A percentile compares a stretch with the other conserved stretches of the same genome.
Evolutionary conservation across 345 rosid species (phyloP).

Genomic region (Bruguiera gymnorhiza): DNA sequence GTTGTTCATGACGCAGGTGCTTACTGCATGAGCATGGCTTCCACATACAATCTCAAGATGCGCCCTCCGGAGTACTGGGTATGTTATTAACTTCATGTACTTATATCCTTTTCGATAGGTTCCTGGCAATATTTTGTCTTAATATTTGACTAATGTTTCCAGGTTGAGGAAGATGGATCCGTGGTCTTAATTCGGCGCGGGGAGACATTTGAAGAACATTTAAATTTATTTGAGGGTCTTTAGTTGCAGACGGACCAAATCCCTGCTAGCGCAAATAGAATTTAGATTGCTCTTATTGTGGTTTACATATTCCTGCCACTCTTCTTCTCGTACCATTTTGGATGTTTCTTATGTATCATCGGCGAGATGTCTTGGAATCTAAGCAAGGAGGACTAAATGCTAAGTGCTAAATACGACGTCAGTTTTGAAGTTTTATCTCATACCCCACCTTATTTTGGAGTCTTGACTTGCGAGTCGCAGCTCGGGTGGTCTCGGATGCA

Average conservation of each 20-base stretch:
- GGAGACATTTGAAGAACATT: slow-evolving; percentile 81
- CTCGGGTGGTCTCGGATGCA: not conserved
- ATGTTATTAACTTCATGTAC: slow-evolving; percentile 12
- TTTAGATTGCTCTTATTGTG: not conserved
- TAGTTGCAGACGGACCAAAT: slow-evolving; percentile 22
- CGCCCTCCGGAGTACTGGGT: slow-evolving; percentile 99
- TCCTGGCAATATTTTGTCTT: not conserved
- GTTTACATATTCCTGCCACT: not conserved
- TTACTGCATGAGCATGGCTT: slow-evolving; percentile 99
- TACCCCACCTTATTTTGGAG: no score
- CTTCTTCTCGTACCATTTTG: not conserved
- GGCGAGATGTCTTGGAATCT: no score
- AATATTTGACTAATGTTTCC: slow-evolving; percentile 9
- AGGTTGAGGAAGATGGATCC: slow-evolving; percentile 88
- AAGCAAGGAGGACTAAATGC: no score
- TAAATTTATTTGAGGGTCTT: slow-evolving; percentile 72
- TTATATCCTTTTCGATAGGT: not conserved
- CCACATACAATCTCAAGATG: slow-evolving; percentile 98
- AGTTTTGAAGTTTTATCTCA: no score
- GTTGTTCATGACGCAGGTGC: slow-evolving; percentile 99
- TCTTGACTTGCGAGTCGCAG: no score
- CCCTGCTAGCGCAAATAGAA: not conserved
- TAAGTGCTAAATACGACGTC: no score
- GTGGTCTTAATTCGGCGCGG: slow-evolving; percentile 75
- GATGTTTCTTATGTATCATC: no score